Conservation (phyloP, 768 basidiomycete genomes). For the Atractiella rhizophila region DNA sequence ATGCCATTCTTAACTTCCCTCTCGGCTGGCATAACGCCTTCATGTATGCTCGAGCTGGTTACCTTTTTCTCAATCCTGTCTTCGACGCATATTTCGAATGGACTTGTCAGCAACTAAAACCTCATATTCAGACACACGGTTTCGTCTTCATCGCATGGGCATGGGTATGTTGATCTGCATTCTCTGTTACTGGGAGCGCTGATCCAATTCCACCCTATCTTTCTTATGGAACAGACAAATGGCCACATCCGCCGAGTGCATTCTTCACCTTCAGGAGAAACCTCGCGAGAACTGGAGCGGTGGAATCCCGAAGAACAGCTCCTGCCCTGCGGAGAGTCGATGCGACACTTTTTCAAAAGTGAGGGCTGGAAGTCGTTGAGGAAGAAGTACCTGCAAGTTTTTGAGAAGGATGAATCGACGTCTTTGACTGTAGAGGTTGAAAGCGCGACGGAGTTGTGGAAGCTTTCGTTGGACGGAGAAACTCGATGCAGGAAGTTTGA, state of each 20-base stretch:
- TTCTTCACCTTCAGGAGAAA: not conserved
- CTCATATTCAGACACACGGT: not conserved
- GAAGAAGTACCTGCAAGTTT: no score
- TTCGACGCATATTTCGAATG: not conserved
- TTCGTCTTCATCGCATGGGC: constrained; percentile 1
- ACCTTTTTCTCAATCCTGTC: not conserved
- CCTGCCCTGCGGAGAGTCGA: no score
- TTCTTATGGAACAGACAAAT: no score
- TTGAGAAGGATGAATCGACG: no score
- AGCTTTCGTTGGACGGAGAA: no score
- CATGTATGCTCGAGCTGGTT: not conserved
- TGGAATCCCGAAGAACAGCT: constrained; percentile 1
- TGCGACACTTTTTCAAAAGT: no score
- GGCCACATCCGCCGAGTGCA: not conserved
- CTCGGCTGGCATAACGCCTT: constrained; percentile 1
- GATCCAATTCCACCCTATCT: not conserved
- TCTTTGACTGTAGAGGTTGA: no score
- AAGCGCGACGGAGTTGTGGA: no score
- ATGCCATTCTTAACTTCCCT: constrained; percentile 1
- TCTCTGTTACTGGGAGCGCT: no score
- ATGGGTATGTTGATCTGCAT: no score
- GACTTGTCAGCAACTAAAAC: not conserved
- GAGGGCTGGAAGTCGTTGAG: no score
- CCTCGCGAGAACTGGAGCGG: not conserved
- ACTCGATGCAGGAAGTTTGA: no score